Conservation (phyloP, 441 rosid species). For the Eruca vesicaria region DNA sequence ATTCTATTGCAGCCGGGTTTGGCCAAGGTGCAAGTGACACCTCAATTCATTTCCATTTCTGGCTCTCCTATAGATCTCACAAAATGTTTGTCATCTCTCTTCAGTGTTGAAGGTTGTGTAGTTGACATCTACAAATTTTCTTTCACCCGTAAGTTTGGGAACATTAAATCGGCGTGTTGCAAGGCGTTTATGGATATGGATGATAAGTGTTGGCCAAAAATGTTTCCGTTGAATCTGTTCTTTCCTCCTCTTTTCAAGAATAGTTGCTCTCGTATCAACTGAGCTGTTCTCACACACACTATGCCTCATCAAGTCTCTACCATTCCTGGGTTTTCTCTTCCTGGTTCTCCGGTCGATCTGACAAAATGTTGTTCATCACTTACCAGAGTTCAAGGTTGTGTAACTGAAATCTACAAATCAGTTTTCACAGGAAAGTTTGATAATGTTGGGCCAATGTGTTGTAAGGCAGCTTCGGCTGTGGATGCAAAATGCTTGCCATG, state of each 20-base stretch:
- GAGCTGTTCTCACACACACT: not conserved
- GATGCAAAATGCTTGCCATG: slow-evolving; percentile 11
- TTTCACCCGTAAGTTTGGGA: not conserved
- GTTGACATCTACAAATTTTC: not conserved
- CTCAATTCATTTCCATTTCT: not conserved
- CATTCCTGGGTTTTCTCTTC: not conserved
- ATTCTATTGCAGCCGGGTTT: not conserved
- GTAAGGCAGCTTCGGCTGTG: not conserved
- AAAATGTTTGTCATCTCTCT: not conserved
- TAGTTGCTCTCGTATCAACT: not conserved
- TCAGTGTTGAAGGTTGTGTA: not conserved
- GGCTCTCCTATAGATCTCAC: not conserved
- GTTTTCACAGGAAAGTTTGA: not conserved
- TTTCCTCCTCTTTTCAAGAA: not conserved
- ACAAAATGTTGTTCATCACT: slow-evolving; percentile 6
- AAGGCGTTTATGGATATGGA: not conserved
- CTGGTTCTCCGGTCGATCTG: not conserved
- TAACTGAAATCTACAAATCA: slow-evolving; percentile 17
- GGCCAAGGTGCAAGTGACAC: not conserved
- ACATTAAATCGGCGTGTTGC: not conserved
- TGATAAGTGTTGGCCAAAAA: not conserved
- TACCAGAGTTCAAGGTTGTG: not conserved
- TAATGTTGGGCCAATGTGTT: slow-evolving; percentile 8
- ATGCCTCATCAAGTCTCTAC: not conserved
- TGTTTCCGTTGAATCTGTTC: not conserved